Evolutionary conservation across 257 asterid species (phyloP).

Genomic region (Prunella vulgaris): DNA sequence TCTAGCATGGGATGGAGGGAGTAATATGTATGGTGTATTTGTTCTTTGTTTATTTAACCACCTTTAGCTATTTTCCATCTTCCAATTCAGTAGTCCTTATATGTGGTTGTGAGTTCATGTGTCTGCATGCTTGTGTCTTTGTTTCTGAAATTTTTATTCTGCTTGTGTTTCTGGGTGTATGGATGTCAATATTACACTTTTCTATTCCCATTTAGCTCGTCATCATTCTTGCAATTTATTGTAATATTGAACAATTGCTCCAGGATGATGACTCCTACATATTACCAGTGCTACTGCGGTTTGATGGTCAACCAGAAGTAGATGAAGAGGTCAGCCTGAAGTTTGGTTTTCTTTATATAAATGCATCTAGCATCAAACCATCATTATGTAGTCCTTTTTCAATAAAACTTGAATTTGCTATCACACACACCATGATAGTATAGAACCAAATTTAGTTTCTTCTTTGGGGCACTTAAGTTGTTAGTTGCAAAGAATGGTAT

Average conservation of each 20-base stretch:
- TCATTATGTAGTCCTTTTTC: slow-evolving; percentile 9
- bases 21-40: background rate
- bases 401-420: background rate
- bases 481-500: slow-evolving; percentile 16
- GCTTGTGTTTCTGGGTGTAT: slow-evolving; percentile 6
- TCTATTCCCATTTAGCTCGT: background rate
- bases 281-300: slow-evolving; percentile 84
- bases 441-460: slow-evolving; percentile 6
- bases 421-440: background rate
- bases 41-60: background rate
- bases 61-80: slow-evolving; percentile 3
- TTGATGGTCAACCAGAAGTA: slow-evolving; percentile 93
- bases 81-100: background rate
- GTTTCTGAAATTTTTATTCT: slow-evolving; percentile 3
- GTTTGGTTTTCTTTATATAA: background rate
- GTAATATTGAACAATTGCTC: slow-evolving; percentile 20
- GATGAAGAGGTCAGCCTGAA: slow-evolving; percentile 73
- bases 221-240: slow-evolving; percentile 10
- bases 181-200: background rate
- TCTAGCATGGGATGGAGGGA: no score
- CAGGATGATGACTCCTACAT: slow-evolving; percentile 92
- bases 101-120: background rate
- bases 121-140: background rate
- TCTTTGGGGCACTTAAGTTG: background rate
- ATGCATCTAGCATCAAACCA: background rate